phyloP scores from a whole-genome alignment of 2,329 filamentous ascomycete genomes.

The Chlorencoelia australis region DNA sequence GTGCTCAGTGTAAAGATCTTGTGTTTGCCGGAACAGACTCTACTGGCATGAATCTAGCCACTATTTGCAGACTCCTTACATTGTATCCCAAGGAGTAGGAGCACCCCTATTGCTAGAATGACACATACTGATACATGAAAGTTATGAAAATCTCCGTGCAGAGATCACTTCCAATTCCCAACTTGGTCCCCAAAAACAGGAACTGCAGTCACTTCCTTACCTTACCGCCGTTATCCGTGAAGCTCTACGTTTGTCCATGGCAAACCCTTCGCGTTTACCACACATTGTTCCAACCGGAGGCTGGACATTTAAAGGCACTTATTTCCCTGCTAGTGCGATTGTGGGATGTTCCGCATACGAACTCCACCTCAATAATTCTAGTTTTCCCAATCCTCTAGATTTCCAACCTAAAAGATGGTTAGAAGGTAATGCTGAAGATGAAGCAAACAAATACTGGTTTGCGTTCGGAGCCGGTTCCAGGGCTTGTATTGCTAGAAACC shows the following conservation, averaged over 20 bases:
- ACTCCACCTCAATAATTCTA: slow-evolving; percentile 35
- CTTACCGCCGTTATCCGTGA: slow-evolving; percentile 40
- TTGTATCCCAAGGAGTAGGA: slow-evolving; percentile 32
- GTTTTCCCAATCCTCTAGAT: slow-evolving; percentile 33
- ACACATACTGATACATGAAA: slow-evolving; percentile 6
- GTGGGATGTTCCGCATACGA: slow-evolving; percentile 37
- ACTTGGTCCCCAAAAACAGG: slow-evolving; percentile 17
- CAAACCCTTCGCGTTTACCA: slow-evolving; percentile 40
- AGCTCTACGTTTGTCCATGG: slow-evolving; percentile 39
- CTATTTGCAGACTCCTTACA: slow-evolving; percentile 36
- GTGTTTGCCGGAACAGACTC: slow-evolving; percentile 46
- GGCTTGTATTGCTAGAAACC: slow-evolving; percentile 39
- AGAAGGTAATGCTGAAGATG: slow-evolving; percentile 24
- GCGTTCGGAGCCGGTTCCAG: slow-evolving; percentile 39
- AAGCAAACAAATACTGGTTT: slow-evolving; percentile 35
- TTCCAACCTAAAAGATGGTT: slow-evolving; percentile 42
- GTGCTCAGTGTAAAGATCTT: slow-evolving; percentile 42
- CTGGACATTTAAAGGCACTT: slow-evolving; percentile 20
- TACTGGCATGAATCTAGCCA: slow-evolving; percentile 40
- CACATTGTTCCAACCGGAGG: slow-evolving; percentile 33
- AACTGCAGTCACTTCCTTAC: slow-evolving; percentile 31
- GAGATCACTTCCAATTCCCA: slow-evolving; percentile 26
- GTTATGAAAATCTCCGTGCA: slow-evolving; percentile 27
- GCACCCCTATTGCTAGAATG: neutral
- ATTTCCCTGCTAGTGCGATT: slow-evolving; percentile 34